These are phyloP conservation scores for Cordyceps cateniannulata DNA, from an alignment of 2,329 filamentous ascomycete genomes.

Conservation along the genomic window DNA sequence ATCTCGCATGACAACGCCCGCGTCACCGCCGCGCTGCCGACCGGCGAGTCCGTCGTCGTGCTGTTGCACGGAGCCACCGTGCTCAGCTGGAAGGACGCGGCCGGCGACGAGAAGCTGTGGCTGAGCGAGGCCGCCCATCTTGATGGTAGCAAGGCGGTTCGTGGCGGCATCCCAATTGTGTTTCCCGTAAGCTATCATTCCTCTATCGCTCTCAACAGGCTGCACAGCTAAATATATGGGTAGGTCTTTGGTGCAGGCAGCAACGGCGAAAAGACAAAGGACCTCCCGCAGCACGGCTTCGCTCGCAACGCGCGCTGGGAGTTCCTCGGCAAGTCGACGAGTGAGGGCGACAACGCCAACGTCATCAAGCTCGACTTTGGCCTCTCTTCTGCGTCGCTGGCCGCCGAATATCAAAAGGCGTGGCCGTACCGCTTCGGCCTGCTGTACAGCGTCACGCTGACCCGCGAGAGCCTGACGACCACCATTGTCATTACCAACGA, in stretches of 20 bases:
- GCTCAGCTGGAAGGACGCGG: constrained; percentile 81
- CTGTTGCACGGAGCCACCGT: constrained; percentile 91
- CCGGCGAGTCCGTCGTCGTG: constrained; percentile 79
- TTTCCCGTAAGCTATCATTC: constrained; percentile 64
- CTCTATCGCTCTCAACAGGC: too few relatives aligned
- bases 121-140: constrained; percentile 72
- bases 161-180: constrained; percentile 86
- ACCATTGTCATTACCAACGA: constrained; percentile 85
- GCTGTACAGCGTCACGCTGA: constrained; percentile 87
- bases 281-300: constrained; percentile 90
- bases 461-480: constrained; percentile 67
- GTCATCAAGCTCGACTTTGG: constrained; percentile 97
- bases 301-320: constrained; percentile 88
- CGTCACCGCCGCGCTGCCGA: constrained; percentile 74
- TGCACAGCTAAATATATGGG: too few relatives aligned
- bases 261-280: constrained; percentile 66
- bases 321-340: constrained; percentile 75
- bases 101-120: constrained; percentile 78
- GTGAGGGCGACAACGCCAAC: constrained; percentile 50
- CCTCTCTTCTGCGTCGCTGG: constrained; percentile 66
- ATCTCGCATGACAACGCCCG: constrained; percentile 64
- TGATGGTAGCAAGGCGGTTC: constrained; percentile 82
- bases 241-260: constrained; percentile 82
- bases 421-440: constrained; percentile 88
- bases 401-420: constrained; percentile 57